Evolutionary conservation across 148 eudicot genomes (phyloP).

Genomic region (Camellia sinensis): DNA sequence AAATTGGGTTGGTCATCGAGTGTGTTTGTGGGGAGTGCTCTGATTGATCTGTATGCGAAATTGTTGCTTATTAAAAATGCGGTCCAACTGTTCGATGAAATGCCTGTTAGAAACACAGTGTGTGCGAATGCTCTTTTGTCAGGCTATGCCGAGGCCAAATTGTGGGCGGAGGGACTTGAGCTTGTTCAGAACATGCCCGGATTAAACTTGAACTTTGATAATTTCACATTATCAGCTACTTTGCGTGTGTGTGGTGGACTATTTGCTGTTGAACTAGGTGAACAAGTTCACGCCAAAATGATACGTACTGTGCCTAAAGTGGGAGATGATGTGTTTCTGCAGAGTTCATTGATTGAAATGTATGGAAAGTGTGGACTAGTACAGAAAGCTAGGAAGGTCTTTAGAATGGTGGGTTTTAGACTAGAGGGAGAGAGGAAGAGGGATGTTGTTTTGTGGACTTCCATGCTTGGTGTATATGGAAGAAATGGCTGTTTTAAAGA

Average conservation of each 20-base stretch:
- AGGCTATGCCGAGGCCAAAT: slow-evolving; percentile 57
- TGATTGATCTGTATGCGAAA: slow-evolving; percentile 58
- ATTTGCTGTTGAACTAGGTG: slow-evolving; percentile 46
- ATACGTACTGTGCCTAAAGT: slow-evolving; percentile 32
- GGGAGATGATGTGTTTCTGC: slow-evolving; percentile 50
- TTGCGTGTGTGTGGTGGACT: slow-evolving; percentile 62
- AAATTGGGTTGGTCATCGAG: slow-evolving; percentile 67
- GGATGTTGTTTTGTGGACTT: slow-evolving; percentile 75
- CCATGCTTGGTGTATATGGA: slow-evolving; percentile 67
- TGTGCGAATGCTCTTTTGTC: slow-evolving; percentile 62
- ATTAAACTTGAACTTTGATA: slow-evolving; percentile 44
- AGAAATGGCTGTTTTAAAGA: slow-evolving; percentile 47
- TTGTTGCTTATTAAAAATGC: slow-evolving; percentile 43
- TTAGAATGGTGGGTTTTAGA: slow-evolving; percentile 46
- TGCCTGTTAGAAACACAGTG: slow-evolving; percentile 57
- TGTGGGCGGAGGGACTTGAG: slow-evolving; percentile 56
- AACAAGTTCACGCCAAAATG: slow-evolving; percentile 52
- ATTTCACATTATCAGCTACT: slow-evolving; percentile 54
- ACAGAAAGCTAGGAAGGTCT: slow-evolving; percentile 42
- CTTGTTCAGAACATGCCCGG: slow-evolving; percentile 45
- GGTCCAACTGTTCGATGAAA: slow-evolving; percentile 50
- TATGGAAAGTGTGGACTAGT: slow-evolving; percentile 70
- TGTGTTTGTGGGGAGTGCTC: slow-evolving; percentile 76
- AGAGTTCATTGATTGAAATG: slow-evolving; percentile 74
- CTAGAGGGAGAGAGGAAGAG: slow-evolving; percentile 31